Percentiles rank a stretch among this genome's conserved stretches.
Conservation (phyloP, 305 asterid species). For the Euphrasia arctica region DNA sequence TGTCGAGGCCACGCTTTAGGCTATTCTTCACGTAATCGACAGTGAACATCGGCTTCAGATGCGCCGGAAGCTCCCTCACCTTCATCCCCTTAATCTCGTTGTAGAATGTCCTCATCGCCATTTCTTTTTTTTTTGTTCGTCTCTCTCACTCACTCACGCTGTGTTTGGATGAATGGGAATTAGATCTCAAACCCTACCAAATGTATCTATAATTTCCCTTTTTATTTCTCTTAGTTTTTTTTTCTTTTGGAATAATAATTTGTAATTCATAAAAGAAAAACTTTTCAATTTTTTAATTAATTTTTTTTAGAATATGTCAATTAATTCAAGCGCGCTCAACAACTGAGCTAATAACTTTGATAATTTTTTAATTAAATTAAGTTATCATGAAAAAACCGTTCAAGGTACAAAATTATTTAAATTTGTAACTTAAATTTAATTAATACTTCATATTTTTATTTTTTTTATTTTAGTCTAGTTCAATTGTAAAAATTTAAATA, state of each 20-base stretch:
- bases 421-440: too few relatives aligned
- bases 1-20: slow-evolving; percentile 50
- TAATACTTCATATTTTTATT: too few relatives aligned
- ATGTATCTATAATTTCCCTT: neutral
- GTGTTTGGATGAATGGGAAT: neutral
- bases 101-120: slow-evolving; percentile 77
- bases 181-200: slow-evolving; percentile 13
- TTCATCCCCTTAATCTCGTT: slow-evolving; percentile 78
- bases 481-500: too few relatives aligned
- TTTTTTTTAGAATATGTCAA: too few relatives aligned
- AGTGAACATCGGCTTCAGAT: slow-evolving; percentile 66
- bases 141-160: neutral
- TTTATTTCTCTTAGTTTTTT: neutral
- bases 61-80: slow-evolving; percentile 70
- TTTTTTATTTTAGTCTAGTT: too few relatives aligned
- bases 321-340: too few relatives aligned
- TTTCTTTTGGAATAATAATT: neutral
- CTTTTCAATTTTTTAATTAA: too few relatives aligned
- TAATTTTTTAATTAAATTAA: too few relatives aligned
- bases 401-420: too few relatives aligned
- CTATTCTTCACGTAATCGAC: slow-evolving; percentile 42
- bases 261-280: neutral
- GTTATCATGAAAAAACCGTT: too few relatives aligned
- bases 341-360: too few relatives aligned
- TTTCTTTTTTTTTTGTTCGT: slow-evolving; percentile 14